phyloP scores from a whole-genome alignment of 2,329 filamentous ascomycete genomes.

The Colletotrichum sidae region DNA sequence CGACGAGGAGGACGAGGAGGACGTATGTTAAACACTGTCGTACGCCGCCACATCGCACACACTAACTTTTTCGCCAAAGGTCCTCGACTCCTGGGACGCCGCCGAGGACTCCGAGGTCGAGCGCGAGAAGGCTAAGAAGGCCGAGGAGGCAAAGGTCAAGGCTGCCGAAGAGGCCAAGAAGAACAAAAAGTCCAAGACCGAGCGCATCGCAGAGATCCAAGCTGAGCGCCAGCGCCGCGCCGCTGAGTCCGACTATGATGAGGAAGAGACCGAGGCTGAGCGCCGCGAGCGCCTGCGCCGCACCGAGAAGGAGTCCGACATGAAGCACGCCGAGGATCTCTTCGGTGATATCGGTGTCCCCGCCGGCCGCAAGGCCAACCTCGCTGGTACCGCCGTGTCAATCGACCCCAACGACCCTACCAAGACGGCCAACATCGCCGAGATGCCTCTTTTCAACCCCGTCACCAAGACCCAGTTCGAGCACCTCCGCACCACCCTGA shows the following conservation, averaged over 20 bases:
- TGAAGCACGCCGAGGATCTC: conserved; percentile 90
- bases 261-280: conserved; percentile 79
- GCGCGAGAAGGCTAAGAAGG: conserved; percentile 93
- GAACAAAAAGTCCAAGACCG: conserved; percentile 88
- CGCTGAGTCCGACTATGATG: conserved; percentile 53
- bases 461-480: conserved; percentile 88
- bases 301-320: conserved; percentile 88
- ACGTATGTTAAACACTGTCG: conserved; percentile 66
- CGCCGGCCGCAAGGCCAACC: conserved; percentile 74
- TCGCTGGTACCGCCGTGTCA: conserved; percentile 73
- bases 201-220: conserved; percentile 86
- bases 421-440: conserved; percentile 83
- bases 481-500: conserved; percentile 80
- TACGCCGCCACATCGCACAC: conserved; percentile 12
- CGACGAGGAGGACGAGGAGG: conserved; percentile 88
- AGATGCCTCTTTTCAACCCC: conserved; percentile 89
- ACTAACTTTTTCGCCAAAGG: conserved; percentile 59
- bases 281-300: conserved; percentile 79
- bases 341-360: conserved; percentile 81
- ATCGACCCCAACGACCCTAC: conserved; percentile 79
- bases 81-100: conserved; percentile 96
- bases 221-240: conserved; percentile 67
- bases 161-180: conserved; percentile 89
- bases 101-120: conserved; percentile 97
- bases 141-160: conserved; percentile 86